These are phyloP conservation scores for Cutaneotrichosporon cavernicola DNA, from an alignment of 1,284 basidiomycete genomes.

Conservation along the genomic window DNA sequence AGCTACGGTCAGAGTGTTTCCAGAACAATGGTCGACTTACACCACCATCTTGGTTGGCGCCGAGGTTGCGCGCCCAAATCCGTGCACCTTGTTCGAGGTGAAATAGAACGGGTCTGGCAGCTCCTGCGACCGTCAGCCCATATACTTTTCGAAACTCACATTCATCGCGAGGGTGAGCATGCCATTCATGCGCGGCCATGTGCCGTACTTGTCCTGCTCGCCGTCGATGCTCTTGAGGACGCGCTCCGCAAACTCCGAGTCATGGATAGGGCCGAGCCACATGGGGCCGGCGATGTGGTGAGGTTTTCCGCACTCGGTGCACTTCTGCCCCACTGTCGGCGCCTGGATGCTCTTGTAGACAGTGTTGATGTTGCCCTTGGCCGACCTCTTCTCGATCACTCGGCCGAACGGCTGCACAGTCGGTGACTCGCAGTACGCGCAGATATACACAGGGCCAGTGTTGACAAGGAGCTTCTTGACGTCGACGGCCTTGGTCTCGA, in stretches of 20 bases:
- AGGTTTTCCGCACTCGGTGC: constrained; percentile 75
- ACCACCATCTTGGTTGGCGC: constrained; percentile 66
- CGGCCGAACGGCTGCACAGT: constrained; percentile 77
- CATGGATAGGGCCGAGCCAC: constrained; percentile 90
- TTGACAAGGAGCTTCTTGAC: constrained; percentile 66
- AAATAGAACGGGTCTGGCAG: constrained; percentile 84
- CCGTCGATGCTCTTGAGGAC: constrained; percentile 69
- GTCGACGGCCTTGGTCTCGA: constrained; percentile 73
- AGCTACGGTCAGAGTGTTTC: constrained; percentile 56
- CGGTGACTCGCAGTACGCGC: constrained; percentile 73
- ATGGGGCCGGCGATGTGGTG: constrained; percentile 90
- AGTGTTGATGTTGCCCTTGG: constrained; percentile 58
- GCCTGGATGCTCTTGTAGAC: constrained; percentile 72
- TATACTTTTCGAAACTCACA: constrained; percentile 55
- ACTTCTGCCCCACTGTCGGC: constrained; percentile 62
- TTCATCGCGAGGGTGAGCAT: constrained; percentile 90
- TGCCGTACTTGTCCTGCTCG: constrained; percentile 69
- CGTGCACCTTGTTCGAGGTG: constrained; percentile 75
- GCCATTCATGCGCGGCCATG: constrained; percentile 81
- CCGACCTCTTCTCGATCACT: constrained; percentile 59
- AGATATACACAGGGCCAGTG: constrained; percentile 74
- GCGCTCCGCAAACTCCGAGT: constrained; percentile 68
- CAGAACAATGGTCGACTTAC: constrained; percentile 53
- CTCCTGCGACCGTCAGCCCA: constrained; percentile 60
- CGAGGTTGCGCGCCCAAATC: constrained; percentile 54